Base-by-base conservation (phyloP, 1,139 yeast genomes). In the Pichia sp. region DNA sequence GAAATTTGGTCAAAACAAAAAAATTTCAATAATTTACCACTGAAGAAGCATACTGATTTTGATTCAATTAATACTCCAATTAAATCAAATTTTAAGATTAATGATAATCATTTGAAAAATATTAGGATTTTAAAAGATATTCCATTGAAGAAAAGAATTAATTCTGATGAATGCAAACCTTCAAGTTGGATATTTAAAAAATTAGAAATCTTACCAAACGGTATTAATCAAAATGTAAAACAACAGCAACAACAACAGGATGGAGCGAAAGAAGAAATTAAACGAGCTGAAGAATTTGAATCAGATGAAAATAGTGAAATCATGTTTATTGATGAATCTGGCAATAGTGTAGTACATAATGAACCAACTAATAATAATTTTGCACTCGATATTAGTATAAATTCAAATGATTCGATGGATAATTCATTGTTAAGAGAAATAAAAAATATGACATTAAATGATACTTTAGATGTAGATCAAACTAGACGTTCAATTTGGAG, bases 1-100 rank as follows among this genome's bases (percentile, higher is more conserved):
- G 56, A 64, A 3, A 64, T 65, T 37, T 65, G 69, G 69, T 62
- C 65, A 31, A 55, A 58, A 5, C 69, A 65, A 51, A 57, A 57
- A 18, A 42, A 51, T 11, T 61, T 29, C 39, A 26, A 51, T 54
- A 46, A 55, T 39, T 40, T 55, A 25, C 46, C 59, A 8, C 47
- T 51, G 25, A 56, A 51, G 40, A 56, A 54, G 38, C 48, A 54
- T 1, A 50, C 53, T 7, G 56, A 55, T 34, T 62, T 61, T 52
- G 64, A 62, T 49, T 53, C 60, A 43, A 55, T 62, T 7, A 53
- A 59, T 42, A 57, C 59, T 36, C 66, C 65, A 10, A 53, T 52
- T 18, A 48, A 47, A 37, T 44, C 53, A 25, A 47, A 45, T 33
- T 26, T 36, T 4, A 44, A 59, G 29, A 57, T 60, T 25, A 49